A percentile compares a stretch with the other conserved stretches of the same genome.
Conservation (phyloP, 768 basidiomycete genomes). For the Dentipellis sp. region DNA sequence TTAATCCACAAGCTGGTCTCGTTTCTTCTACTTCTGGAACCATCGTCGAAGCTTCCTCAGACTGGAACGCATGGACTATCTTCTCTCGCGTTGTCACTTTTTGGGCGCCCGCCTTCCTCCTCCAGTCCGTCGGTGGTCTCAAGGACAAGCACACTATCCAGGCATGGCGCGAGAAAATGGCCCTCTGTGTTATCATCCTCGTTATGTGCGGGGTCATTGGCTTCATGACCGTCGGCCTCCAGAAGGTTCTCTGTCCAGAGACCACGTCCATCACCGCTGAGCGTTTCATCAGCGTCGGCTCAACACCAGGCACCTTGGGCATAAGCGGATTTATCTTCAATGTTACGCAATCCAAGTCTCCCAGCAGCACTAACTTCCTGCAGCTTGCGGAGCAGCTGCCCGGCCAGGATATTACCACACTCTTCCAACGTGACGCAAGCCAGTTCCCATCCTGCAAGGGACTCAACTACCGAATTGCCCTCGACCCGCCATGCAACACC, state of each 20-base stretch:
- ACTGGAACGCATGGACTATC: slow-evolving; percentile 65
- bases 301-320: slow-evolving; percentile 54
- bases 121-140: slow-evolving; percentile 69
- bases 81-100: slow-evolving; percentile 76
- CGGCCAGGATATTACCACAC: slow-evolving; percentile 86
- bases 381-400: slow-evolving; percentile 43
- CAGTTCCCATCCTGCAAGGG: slow-evolving; percentile 58
- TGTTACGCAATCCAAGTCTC: slow-evolving; percentile 40
- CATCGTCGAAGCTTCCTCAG: slow-evolving; percentile 25
- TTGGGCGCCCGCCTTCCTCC: slow-evolving; percentile 80
- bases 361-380: slow-evolving; percentile 47
- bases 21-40: slow-evolving; percentile 29
- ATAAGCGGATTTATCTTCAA: slow-evolving; percentile 75
- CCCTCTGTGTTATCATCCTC: slow-evolving; percentile 80
- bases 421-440: slow-evolving; percentile 65
- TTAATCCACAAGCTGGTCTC: slow-evolving; percentile 62
- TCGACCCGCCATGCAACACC: slow-evolving; percentile 61
- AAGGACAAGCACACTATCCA: slow-evolving; percentile 70
- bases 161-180: slow-evolving; percentile 97
- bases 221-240: slow-evolving; percentile 91
- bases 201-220: slow-evolving; percentile 74
- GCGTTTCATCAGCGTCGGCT: slow-evolving; percentile 40
- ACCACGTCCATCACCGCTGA: slow-evolving; percentile 34
- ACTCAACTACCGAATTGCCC: slow-evolving; percentile 57
- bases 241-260: slow-evolving; percentile 84